phyloP scores from a whole-genome alignment of 176 grass and related monocot species.

The Rhynchospora tenuis region DNA sequence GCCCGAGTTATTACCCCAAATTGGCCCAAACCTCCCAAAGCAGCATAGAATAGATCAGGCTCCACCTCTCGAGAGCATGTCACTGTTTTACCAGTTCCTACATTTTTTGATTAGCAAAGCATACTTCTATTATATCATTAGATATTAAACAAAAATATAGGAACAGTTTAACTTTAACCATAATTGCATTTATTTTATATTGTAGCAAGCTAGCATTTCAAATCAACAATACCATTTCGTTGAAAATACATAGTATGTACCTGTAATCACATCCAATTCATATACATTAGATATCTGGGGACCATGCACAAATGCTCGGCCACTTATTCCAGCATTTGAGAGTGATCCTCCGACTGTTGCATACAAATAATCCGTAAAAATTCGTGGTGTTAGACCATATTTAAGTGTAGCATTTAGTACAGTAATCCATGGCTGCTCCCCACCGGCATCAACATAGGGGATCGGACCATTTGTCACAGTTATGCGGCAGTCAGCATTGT shows the following conservation, averaged over 20 bases:
- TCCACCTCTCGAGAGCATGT: constrained; percentile 38
- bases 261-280: constrained; percentile 59
- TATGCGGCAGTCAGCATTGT: constrained; percentile 14
- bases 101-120: not conserved
- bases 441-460: constrained; percentile 42
- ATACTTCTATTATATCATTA: not conserved
- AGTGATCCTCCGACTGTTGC: constrained; percentile 64
- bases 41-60: constrained; percentile 47
- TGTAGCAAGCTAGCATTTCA: no score
- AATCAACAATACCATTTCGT: no score
- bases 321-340: constrained; percentile 63
- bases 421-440: constrained; percentile 56
- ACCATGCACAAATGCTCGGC: constrained; percentile 55
- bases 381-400: constrained; percentile 35
- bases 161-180: not conserved
- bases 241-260: not conserved
- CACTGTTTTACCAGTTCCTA: constrained; percentile 40
- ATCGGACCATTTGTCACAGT: constrained; percentile 11
- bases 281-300: constrained; percentile 60
- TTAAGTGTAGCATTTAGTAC: constrained; percentile 39
- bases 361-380: constrained; percentile 44
- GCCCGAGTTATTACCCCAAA: constrained; percentile 55
- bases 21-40: constrained; percentile 44
- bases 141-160: not conserved
- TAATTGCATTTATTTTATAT: no score